Base-by-base conservation (phyloP, 768 basidiomycete genomes). In the Suillus variegatus region DNA sequence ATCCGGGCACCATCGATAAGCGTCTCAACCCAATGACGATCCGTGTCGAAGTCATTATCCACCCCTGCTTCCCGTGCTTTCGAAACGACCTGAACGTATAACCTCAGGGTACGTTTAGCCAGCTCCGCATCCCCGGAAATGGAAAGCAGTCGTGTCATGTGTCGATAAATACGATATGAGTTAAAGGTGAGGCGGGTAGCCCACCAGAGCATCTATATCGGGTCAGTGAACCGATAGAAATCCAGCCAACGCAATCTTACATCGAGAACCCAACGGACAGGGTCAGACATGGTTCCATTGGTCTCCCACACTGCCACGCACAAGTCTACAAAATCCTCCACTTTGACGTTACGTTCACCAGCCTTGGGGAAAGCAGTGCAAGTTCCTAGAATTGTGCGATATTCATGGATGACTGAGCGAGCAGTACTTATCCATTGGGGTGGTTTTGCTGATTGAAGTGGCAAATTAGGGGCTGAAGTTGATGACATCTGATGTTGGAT, bases 101-200 rank as follows among this genome's bases (percentile, higher is more conserved):
- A 79, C 44, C 85, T 82, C 46, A 98, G 82, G 0, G 89, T 91
- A 22, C 93, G 86, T 71, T 85, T 87, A 3, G 93, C 91, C 4
- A 94, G 83, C 20, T 81, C 74, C 3, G 78, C 76, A 68, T 89
- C 88, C 10, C 86, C 87, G 0, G 84, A 81, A 14, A 86, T 83
- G 64, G 87, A 85, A 18, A 93, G 77, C 2, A 96, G 77, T 1
- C 91, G 87, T 36, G 88, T 87, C 82, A 98, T 89, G 75, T 97
- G 93, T 1, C 96, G 88, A 63, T 93, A 85, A 9, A 98, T 80
- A 10, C 88, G 86, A 66, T 90, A 91, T 0, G 93, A 96, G 73
- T 97, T 95, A 82, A 98, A 97, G 0, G 97, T 99, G 25, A 95
- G 84, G 25, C 90, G 88, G 10, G 94, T 95, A 1, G 94, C 91